Conservation (phyloP, 345 rosid genomes). For the Populus davidiana region DNA sequence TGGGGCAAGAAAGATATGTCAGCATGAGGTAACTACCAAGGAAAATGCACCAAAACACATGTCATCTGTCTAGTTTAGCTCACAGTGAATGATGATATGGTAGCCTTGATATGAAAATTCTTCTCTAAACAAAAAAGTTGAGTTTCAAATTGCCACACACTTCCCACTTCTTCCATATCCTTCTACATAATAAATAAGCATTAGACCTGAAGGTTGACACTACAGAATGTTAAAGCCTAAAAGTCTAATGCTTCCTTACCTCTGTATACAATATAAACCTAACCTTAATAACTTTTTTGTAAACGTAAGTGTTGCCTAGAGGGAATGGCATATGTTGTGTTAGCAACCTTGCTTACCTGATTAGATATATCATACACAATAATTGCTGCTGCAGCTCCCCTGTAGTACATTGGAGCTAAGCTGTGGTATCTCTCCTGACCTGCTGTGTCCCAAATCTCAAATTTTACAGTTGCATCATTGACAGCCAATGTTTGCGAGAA, state of each 20-base stretch:
- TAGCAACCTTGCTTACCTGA: constrained; percentile 41
- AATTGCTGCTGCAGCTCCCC: constrained; percentile 95
- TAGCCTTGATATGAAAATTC: too few species aligned
- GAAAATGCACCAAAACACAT: not conserved
- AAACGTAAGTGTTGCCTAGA: not conserved
- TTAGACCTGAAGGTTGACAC: too few species aligned
- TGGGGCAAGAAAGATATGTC: not conserved
- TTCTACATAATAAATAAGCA: too few species aligned
- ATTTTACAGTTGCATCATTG: constrained; percentile 86
- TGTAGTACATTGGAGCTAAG: constrained; percentile 96
- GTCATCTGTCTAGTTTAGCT: not conserved
- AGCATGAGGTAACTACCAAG: not conserved
- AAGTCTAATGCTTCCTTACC: too few species aligned
- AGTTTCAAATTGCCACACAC: too few species aligned
- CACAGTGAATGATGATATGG: not conserved
- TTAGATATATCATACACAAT: constrained; percentile 89
- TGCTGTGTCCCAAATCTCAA: constrained; percentile 99
- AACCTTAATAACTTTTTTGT: not conserved
- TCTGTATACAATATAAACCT: not conserved
- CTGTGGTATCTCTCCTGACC: constrained; percentile 98
- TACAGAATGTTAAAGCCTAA: too few species aligned
- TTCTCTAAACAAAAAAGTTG: too few species aligned
- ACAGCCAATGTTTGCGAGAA: constrained; percentile 95
- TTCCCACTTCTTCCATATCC: too few species aligned
- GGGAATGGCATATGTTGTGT: not conserved